Conservation (phyloP, 2,329 filamentous ascomycete genomes). For the Phialemonium atrogriseum region DNA sequence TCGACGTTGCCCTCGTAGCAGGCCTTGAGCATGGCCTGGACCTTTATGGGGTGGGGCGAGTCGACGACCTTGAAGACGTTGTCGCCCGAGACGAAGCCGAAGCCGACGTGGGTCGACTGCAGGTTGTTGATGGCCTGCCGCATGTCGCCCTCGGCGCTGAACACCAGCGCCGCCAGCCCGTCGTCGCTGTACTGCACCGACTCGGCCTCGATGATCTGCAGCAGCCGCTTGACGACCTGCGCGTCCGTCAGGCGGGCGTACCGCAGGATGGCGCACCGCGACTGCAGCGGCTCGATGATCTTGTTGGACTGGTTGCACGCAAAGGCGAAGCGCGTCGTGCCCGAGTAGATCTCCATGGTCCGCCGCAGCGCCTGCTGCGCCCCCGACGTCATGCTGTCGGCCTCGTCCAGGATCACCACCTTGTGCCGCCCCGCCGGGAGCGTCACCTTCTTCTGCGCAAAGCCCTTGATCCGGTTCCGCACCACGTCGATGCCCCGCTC, state of each 20-base stretch:
- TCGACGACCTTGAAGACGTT: slow-evolving; percentile 98
- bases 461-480: slow-evolving; percentile 93
- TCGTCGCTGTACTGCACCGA: slow-evolving; percentile 87
- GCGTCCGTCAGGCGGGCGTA: slow-evolving; percentile 88
- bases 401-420: slow-evolving; percentile 94
- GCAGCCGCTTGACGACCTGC: slow-evolving; percentile 81
- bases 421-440: slow-evolving; percentile 87
- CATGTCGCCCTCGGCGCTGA: slow-evolving; percentile 97
- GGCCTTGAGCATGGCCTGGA: slow-evolving; percentile 96
- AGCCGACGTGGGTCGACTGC: slow-evolving; percentile 86
- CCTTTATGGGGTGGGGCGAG: slow-evolving; percentile 93
- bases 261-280: slow-evolving; percentile 88
- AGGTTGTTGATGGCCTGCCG: slow-evolving; percentile 97
- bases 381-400: slow-evolving; percentile 95
- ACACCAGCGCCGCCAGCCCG: slow-evolving; percentile 89
- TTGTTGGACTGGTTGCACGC: slow-evolving; percentile 99
- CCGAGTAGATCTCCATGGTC: slow-evolving; percentile 98
- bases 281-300: slow-evolving; percentile 98
- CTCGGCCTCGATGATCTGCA: slow-evolving; percentile 91
- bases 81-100: slow-evolving; percentile 93
- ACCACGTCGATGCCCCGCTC: slow-evolving; percentile 98
- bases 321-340: slow-evolving; percentile 94
- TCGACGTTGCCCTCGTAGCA: slow-evolving; percentile 92
- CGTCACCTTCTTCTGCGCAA: slow-evolving; percentile 98
- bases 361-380: slow-evolving; percentile 90